phyloP scores from a whole-genome alignment of 768 basidiomycete species.

The Boletus insuetus region DNA sequence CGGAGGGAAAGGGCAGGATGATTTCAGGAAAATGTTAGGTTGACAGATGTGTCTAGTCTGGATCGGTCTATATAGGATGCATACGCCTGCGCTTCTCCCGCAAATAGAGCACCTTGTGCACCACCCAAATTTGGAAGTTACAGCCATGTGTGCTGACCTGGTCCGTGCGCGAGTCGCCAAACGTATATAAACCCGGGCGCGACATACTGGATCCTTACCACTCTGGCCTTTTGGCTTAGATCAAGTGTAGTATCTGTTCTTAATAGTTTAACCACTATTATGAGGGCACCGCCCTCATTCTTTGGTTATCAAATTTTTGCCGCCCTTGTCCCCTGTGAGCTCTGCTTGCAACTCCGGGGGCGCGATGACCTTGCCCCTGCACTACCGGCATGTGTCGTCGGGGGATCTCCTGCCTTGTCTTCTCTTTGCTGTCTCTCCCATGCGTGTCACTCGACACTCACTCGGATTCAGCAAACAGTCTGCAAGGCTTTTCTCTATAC shows the following conservation, averaged over 20 bases:
- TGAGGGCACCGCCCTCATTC: conserved; percentile 51
- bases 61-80: background rate
- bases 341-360: conserved; percentile 44
- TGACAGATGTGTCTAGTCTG: conserved; percentile 9
- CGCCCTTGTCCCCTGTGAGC: conserved; percentile 26
- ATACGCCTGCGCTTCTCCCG: no score
- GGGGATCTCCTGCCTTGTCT: conserved; percentile 40
- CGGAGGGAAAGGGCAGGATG: conserved; percentile 56
- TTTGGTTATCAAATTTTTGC: conserved; percentile 50
- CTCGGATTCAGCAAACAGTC: conserved; percentile 12
- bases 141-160: background rate
- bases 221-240: conserved; percentile 66
- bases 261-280: conserved; percentile 61
- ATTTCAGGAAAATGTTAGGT: conserved; percentile 79
- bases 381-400: conserved; percentile 56
- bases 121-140: background rate
- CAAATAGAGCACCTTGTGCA: no score
- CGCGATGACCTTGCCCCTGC: conserved; percentile 42
- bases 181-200: conserved; percentile 1
- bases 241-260: conserved; percentile 80
- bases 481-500: no score
- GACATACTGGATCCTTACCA: conserved; percentile 16
- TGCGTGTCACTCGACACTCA: background rate
- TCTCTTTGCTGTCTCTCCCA: conserved; percentile 15
- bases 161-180: conserved; percentile 6